Conservation (phyloP, 2,329 filamentous ascomycete species). For the Scedosporium minutisporum region DNA sequence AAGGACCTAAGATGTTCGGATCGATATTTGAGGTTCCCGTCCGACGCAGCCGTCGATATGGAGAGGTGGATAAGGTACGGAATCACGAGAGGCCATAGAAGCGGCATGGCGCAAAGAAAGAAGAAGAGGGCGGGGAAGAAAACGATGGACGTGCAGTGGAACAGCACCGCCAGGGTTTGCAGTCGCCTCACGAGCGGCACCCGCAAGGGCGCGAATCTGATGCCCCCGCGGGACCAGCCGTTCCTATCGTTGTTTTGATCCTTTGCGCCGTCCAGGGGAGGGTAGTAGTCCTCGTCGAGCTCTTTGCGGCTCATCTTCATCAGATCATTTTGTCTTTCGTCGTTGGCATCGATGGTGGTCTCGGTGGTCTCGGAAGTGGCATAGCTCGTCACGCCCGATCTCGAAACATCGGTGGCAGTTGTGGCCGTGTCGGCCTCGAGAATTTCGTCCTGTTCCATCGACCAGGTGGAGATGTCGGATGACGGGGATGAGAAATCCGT, state of each 20-base stretch:
- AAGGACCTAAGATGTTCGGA: slow-evolving; percentile 64
- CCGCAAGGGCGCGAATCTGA: slow-evolving; percentile 76
- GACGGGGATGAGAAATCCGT: slow-evolving; percentile 1
- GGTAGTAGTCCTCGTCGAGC: slow-evolving; percentile 1
- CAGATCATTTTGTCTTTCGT: not conserved
- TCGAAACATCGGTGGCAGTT: not conserved
- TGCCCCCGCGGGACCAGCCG: slow-evolving; percentile 37
- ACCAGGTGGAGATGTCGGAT: not conserved
- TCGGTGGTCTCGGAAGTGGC: not conserved
- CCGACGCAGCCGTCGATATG: slow-evolving; percentile 66
- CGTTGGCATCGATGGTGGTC: not conserved
- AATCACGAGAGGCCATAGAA: slow-evolving; percentile 74
- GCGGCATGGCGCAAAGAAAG: slow-evolving; percentile 78
- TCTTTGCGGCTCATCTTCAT: not conserved
- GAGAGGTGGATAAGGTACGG: slow-evolving; percentile 78
- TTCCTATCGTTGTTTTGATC: slow-evolving; percentile 16
- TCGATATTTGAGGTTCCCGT: slow-evolving; percentile 65
- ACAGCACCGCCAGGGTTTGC: slow-evolving; percentile 69
- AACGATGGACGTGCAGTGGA: slow-evolving; percentile 64
- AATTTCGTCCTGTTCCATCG: not conserved
- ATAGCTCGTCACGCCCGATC: not conserved
- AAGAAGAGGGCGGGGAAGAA: slow-evolving; percentile 72
- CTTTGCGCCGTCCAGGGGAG: not conserved
- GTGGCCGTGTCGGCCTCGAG: not conserved
- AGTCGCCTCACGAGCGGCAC: slow-evolving; percentile 61